Percentiles rank a stretch among this genome's conserved stretches.
Conservation (phyloP, 2,329 filamentous ascomycete species). For the Diaporthe sp. region DNA sequence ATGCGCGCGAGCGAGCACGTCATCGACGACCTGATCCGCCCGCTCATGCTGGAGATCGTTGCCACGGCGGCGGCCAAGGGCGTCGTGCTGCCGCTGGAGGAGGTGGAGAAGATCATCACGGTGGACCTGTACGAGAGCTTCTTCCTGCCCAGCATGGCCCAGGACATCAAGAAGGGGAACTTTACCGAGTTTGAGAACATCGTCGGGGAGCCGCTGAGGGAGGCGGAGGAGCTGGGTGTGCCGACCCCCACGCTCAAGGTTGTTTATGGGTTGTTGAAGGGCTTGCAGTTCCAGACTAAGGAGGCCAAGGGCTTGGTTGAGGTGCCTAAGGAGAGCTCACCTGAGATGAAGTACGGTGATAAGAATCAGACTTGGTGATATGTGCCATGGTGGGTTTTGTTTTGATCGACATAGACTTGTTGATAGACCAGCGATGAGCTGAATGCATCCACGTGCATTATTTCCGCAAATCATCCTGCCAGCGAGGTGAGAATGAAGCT, state of each 20-base stretch:
- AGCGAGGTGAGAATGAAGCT: too few species aligned
- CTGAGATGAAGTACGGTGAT: slow-evolving; percentile 43
- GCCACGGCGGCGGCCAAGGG: slow-evolving; percentile 59
- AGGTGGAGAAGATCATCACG: slow-evolving; percentile 61
- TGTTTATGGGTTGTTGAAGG: slow-evolving; percentile 62
- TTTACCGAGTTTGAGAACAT: slow-evolving; percentile 70
- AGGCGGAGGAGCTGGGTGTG: slow-evolving; percentile 62
- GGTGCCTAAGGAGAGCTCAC: slow-evolving; percentile 35
- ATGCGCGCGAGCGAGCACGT: slow-evolving; percentile 59
- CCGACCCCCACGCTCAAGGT: slow-evolving; percentile 62
- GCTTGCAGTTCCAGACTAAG: slow-evolving; percentile 62
- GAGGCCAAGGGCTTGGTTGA: slow-evolving; percentile 57
- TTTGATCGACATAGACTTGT: background rate
- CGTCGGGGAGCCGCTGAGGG: slow-evolving; percentile 68
- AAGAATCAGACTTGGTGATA: slow-evolving; percentile 35
- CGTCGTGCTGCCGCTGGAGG: slow-evolving; percentile 55
- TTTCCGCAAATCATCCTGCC: too few species aligned
- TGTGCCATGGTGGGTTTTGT: background rate
- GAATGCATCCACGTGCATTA: slow-evolving; percentile 41
- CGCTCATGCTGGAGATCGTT: slow-evolving; percentile 66
- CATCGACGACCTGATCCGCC: slow-evolving; percentile 61
- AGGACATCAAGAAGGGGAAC: slow-evolving; percentile 66
- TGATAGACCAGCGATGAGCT: slow-evolving; percentile 1
- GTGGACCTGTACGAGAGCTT: slow-evolving; percentile 63
- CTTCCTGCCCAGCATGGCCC: slow-evolving; percentile 66